These are phyloP conservation scores for Lippia alba DNA, from an alignment of 305 asterid genomes.

Conservation along the genomic window DNA sequence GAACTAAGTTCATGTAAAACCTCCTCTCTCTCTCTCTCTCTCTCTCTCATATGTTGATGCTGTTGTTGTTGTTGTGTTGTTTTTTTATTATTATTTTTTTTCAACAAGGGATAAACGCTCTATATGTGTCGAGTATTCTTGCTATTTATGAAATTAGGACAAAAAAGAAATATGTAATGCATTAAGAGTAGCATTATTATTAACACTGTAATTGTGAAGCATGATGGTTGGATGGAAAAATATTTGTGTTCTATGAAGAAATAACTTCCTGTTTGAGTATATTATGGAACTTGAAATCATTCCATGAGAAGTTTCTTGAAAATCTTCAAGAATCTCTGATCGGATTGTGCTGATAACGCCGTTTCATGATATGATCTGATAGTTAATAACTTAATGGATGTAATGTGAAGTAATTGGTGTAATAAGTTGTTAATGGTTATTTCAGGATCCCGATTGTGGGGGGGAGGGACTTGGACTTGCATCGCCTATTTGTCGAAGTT, in stretches of 20 bases:
- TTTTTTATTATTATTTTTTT: too few species aligned
- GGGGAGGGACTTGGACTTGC: conserved; percentile 76
- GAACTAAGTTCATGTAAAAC: conserved; percentile 86
- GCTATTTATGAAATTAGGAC: not conserved
- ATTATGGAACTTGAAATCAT: too few species aligned
- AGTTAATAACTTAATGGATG: too few species aligned
- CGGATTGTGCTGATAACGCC: too few species aligned
- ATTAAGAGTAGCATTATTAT: not conserved
- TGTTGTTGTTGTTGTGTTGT: not conserved
- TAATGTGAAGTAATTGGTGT: too few species aligned
- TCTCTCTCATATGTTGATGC: not conserved
- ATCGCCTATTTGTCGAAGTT: conserved; percentile 82
- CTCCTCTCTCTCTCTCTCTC: not conserved
- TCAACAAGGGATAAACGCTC: not conserved
- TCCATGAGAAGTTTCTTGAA: too few species aligned
- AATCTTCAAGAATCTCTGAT: too few species aligned
- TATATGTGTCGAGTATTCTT: not conserved
- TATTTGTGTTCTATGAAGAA: too few species aligned
- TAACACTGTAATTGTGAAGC: not conserved
- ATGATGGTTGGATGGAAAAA: too few species aligned
- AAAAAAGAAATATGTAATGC: not conserved
- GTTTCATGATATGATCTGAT: too few species aligned
- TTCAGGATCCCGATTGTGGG: conserved; percentile 84
- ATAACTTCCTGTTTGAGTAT: too few species aligned
- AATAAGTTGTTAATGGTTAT: not conserved